phyloP scores from a whole-genome alignment of 768 basidiomycete genomes.

The Lactarius deliciosus region DNA sequence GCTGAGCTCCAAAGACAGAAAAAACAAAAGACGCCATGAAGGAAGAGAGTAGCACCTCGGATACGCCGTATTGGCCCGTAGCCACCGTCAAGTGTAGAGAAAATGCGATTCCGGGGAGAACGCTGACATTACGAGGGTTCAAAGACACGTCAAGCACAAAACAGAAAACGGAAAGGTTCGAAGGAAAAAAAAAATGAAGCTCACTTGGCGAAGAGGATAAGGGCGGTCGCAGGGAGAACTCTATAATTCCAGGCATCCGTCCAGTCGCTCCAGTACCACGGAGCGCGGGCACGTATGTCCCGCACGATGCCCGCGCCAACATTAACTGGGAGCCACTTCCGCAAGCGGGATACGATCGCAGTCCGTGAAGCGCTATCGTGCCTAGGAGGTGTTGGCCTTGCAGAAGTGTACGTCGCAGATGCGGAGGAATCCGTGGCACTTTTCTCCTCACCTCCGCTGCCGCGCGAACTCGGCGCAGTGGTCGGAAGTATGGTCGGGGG shows the following conservation, averaged over 20 bases:
- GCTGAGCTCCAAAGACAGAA: slow-evolving; percentile 85
- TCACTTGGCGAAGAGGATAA: slow-evolving; percentile 85
- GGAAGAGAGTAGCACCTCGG: slow-evolving; percentile 78
- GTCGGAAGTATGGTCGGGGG: neutral
- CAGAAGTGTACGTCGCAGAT: neutral
- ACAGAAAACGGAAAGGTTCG: neutral
- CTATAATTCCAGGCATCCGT: slow-evolving; percentile 90
- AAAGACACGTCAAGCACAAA: neutral
- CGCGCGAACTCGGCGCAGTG: neutral
- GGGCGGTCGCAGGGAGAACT: slow-evolving; percentile 79
- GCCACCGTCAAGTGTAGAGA: slow-evolving; percentile 91
- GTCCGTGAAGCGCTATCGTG: neutral
- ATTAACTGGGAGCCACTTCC: slow-evolving; percentile 4
- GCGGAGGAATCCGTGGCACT: neutral
- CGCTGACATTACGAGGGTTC: slow-evolving; percentile 40
- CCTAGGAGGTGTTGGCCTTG: neutral
- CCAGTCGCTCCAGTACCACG: slow-evolving; percentile 89
- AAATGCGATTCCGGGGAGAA: slow-evolving; percentile 91
- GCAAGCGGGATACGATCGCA: neutral
- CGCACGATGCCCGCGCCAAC: slow-evolving; percentile 24
- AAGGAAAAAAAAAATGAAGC: slow-evolving; percentile 30
- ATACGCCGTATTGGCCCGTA: slow-evolving; percentile 83
- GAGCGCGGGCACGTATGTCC: slow-evolving; percentile 71
- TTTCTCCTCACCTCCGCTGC: neutral
- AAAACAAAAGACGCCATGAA: slow-evolving; percentile 92